phyloP scores from a whole-genome alignment of 1,284 basidiomycete genomes.

The Agroathelia rolfsii region DNA sequence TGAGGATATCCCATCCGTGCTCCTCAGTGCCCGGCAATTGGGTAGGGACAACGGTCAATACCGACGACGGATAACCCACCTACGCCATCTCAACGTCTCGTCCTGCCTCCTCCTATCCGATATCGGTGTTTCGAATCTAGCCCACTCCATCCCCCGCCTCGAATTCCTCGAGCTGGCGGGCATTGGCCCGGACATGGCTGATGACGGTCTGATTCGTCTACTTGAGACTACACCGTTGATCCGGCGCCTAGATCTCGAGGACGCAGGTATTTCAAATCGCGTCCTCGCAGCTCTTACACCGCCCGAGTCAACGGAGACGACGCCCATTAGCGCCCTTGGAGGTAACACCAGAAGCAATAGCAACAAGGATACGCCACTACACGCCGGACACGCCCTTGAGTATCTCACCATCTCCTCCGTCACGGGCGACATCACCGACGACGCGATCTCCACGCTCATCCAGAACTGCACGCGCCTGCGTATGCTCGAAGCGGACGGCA shows the following conservation, averaged over 20 bases:
- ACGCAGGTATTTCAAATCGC: slow-evolving; percentile 71
- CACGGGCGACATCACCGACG: slow-evolving; percentile 11
- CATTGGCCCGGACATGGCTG: slow-evolving; percentile 55
- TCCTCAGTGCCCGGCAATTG: slow-evolving; percentile 51
- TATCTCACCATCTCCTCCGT: not conserved
- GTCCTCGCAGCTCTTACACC: slow-evolving; percentile 64
- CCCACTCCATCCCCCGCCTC: slow-evolving; percentile 64
- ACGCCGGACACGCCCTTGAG: slow-evolving; percentile 25
- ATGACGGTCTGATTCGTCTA: slow-evolving; percentile 65
- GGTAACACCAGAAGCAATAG: too few species aligned
- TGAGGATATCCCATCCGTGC: slow-evolving; percentile 28
- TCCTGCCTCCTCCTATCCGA: slow-evolving; percentile 70
- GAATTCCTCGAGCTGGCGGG: slow-evolving; percentile 77
- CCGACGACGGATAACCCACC: slow-evolving; percentile 53
- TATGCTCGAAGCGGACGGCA: slow-evolving; percentile 72
- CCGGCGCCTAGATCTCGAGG: slow-evolving; percentile 76
- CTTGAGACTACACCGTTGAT: slow-evolving; percentile 65
- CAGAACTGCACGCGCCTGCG: slow-evolving; percentile 50
- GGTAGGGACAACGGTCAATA: slow-evolving; percentile 52
- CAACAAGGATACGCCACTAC: too few species aligned
- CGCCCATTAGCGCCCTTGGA: too few species aligned
- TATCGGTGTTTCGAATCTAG: slow-evolving; percentile 61
- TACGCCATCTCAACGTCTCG: slow-evolving; percentile 75
- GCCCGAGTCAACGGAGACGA: slow-evolving; percentile 7
- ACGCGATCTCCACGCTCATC: slow-evolving; percentile 56